A percentile compares a stretch with the other conserved stretches of the same genome.
phyloP scores from a whole-genome alignment of 441 rosid genomes.

The Pelargonium fulgidum region DNA sequence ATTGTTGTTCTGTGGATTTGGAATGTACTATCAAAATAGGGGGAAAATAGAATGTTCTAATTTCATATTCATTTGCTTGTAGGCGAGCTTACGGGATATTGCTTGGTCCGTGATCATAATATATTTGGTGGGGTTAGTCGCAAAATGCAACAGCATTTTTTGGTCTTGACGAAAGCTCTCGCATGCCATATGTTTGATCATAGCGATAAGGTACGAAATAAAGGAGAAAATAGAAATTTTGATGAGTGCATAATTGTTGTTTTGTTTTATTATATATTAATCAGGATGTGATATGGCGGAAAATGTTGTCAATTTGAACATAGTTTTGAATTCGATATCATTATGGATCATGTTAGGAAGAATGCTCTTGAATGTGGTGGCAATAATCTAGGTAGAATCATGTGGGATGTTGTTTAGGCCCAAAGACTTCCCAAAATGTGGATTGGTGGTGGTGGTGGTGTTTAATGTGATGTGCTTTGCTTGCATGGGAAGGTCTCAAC shows the following conservation, averaged over 20 bases:
- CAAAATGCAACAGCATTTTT: background rate
- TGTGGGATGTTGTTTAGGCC: background rate
- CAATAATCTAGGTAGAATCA: background rate
- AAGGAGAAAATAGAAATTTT: no score
- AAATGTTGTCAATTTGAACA: no score
- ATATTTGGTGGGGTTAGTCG: background rate
- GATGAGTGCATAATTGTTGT: no score
- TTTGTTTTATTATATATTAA: no score
- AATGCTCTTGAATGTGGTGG: background rate
- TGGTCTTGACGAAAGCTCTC: background rate
- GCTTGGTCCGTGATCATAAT: background rate
- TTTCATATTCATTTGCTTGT: background rate
- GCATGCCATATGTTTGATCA: background rate
- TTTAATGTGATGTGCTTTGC: background rate
- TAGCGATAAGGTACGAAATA: background rate
- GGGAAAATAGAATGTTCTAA: background rate
- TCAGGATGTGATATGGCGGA: no score
- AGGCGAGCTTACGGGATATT: background rate
- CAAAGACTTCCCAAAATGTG: conserved; percentile 4
- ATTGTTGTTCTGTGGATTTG: background rate
- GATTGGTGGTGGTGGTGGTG: background rate
- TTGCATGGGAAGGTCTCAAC: background rate
- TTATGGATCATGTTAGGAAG: no score
- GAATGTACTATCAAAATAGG: background rate
- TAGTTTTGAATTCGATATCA: no score